Conservation (phyloP, 768 basidiomycete species). For the Boletus sp. region DNA sequence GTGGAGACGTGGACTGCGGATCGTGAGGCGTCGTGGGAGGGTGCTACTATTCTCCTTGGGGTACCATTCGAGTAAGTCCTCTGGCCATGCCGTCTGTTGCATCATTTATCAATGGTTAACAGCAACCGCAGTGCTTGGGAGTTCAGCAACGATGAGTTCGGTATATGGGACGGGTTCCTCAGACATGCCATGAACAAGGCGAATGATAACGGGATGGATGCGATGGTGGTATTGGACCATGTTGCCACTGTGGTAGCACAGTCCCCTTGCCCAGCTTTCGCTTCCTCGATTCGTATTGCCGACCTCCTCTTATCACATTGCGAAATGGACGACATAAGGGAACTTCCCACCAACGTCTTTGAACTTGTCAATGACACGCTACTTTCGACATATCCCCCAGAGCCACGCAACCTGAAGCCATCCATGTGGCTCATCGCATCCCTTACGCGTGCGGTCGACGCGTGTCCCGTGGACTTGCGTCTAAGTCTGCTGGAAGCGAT, state of each 20-base stretch:
- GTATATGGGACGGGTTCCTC: conserved; percentile 59
- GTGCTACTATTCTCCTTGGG: conserved; percentile 47
- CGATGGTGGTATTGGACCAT: conserved; percentile 49
- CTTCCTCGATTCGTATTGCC: conserved; percentile 50
- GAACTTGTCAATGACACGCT: conserved; percentile 61
- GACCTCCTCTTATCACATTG: conserved; percentile 59
- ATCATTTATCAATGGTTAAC: conserved; percentile 6
- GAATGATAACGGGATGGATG: conserved; percentile 57
- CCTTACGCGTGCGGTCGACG: conserved; percentile 50
- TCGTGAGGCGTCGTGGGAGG: conserved; percentile 49
- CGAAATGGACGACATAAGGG: conserved; percentile 47
- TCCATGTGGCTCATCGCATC: conserved; percentile 63
- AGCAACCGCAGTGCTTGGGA: conserved; percentile 50
- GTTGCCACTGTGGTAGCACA: conserved; percentile 47
- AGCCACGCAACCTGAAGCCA: conserved; percentile 47
- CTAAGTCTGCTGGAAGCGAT: conserved; percentile 44
- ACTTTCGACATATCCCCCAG: conserved; percentile 62
- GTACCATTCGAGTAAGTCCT: conserved; percentile 60
- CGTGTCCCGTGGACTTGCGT: conserved; percentile 49
- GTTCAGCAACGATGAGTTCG: conserved; percentile 49
- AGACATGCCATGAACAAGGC: conserved; percentile 50
- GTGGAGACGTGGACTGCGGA: conserved; percentile 53
- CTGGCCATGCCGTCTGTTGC: not conserved
- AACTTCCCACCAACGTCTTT: conserved; percentile 52
- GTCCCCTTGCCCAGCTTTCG: conserved; percentile 37